Evolutionary conservation across 1,139 yeast species (phyloP), one percentile per base, ranked within the genome.

Genomic region (Geotrichum siamense): DNA sequence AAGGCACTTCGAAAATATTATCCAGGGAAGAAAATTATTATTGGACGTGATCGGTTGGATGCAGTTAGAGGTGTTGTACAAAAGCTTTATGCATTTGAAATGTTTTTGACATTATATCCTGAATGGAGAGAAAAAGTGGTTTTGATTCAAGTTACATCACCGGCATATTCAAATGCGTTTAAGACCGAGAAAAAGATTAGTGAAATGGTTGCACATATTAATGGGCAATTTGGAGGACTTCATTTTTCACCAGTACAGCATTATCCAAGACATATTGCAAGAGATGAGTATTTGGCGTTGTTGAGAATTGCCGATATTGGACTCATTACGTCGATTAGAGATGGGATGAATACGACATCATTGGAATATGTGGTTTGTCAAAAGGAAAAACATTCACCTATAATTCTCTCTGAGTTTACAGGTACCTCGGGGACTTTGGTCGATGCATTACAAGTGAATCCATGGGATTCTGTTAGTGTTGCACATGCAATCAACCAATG

Each of bases 21-120:
- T 59, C 75, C 75, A 16, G 85, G 76, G 53, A 79, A 83, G 59
- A 82, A 81, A 60, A 75, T 93, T 46, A 89, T 93, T 53, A 95
- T 93, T 34, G 98, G 98, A 40, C 94, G 93, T 35, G 98, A 91
- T 65, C 74, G 97, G 58, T 70, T 91, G 53, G 98, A 91, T 60
- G 85, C 87, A 58, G 91, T 91, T 56, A 87, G 93, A 58, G 97
- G 97, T 46, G 96, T 91, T 2, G 94, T 96, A 1, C 97, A 91
- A 59, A 91, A 91, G 62, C 71, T 91, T 38, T 94, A 89, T 59
- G 96, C 97, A 0, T 83, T 86, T 65, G 96, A 89, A 61, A 76
- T 79, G 67, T 85, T 91, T 55, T 69, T 91, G 53, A 84, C 81
- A 48, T 78, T 84, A 82, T 87, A 78, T 57, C 98, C 98, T 1